Conservation (phyloP, 306 rosid genomes). For the Fagus sylvatica region DNA sequence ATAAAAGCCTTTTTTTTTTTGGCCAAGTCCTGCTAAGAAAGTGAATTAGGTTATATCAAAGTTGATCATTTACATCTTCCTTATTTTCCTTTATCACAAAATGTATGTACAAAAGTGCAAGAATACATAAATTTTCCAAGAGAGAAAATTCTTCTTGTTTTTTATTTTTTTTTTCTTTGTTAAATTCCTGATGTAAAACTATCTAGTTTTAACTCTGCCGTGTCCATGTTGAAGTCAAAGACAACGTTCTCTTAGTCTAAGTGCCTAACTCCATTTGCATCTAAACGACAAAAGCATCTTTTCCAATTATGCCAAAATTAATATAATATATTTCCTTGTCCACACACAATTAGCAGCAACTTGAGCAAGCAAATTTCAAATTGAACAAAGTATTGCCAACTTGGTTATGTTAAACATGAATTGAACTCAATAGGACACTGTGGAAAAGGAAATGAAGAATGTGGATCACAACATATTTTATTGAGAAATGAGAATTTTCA, state of each 20-base stretch:
- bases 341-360: background rate
- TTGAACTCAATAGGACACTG: background rate
- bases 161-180: background rate
- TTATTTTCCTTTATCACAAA: background rate
- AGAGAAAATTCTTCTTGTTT: too few species aligned
- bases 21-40: too few species aligned
- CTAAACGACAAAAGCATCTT: conserved; percentile 20
- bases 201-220: background rate
- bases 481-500: background rate
- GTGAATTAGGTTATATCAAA: background rate
- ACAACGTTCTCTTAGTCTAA: background rate
- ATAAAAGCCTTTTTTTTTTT: background rate
- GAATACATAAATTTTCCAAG: background rate
- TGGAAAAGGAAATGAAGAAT: background rate
- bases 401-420: background rate
- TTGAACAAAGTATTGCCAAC: background rate
- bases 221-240: background rate
- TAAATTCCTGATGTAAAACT: background rate
- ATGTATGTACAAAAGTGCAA: background rate
- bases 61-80: too few species aligned
- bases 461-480: too few species aligned
- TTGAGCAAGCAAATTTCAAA: conserved; percentile 9
- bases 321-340: background rate
- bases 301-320: background rate
- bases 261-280: background rate